phyloP scores from a whole-genome alignment of 2,329 filamentous ascomycete species.

The Colletotrichum cordylinicola region DNA sequence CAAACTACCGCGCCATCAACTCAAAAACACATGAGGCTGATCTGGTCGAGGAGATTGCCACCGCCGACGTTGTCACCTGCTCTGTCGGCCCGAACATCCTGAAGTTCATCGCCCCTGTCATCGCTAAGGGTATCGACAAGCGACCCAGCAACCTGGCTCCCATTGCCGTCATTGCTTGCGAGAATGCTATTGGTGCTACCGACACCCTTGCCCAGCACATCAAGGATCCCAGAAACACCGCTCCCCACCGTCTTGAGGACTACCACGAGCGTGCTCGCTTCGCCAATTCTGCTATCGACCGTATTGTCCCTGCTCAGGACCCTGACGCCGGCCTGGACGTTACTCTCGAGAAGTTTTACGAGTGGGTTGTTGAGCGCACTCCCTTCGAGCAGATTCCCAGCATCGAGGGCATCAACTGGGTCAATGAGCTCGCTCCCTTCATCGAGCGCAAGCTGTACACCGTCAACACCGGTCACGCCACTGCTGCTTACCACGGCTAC shows the following conservation, averaged over 20 bases:
- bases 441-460: conserved; percentile 99
- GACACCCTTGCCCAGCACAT: conserved; percentile 85
- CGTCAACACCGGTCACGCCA: conserved; percentile 97
- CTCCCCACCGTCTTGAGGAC: conserved; percentile 67
- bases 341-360: conserved; percentile 97
- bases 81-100: conserved; percentile 96
- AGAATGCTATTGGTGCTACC: conserved; percentile 96
- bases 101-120: conserved; percentile 93
- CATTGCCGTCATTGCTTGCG: conserved; percentile 92
- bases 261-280: conserved; percentile 82
- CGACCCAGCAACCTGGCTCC: conserved; percentile 70
- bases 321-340: conserved; percentile 83
- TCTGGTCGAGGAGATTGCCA: conserved; percentile 83
- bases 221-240: conserved; percentile 75
- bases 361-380: conserved; percentile 93
- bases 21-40: conserved; percentile 84
- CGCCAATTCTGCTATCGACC: conserved; percentile 97
- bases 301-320: conserved; percentile 93
- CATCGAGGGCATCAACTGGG: conserved; percentile 92
- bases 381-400: conserved; percentile 80
- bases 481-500: conserved; percentile 94
- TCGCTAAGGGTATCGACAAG: conserved; percentile 89
- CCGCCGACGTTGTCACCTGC: conserved; percentile 92
- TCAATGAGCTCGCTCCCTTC: conserved; percentile 88
- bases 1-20: conserved; percentile 97